phyloP scores from a whole-genome alignment of 202 grass and related monocot genomes.

The Eragrostis tef region DNA sequence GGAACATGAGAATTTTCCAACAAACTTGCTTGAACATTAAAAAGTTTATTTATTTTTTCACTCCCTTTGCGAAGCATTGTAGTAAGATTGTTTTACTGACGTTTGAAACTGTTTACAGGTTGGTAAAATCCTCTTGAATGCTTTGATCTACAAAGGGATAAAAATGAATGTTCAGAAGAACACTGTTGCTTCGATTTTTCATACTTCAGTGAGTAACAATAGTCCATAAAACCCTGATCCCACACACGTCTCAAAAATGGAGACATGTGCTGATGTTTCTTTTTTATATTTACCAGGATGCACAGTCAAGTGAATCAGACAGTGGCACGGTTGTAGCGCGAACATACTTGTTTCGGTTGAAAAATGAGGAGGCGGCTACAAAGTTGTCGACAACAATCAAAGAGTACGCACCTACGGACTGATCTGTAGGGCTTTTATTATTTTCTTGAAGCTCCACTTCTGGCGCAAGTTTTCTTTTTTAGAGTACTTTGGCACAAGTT shows the following conservation, averaged over 20 bases:
- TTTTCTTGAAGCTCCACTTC: not conserved
- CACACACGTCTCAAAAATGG: not conserved
- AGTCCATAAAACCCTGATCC: not conserved
- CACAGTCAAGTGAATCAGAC: constrained; percentile 40
- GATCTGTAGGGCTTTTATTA: constrained; percentile 21
- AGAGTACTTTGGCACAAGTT: constrained; percentile 18
- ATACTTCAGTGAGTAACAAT: constrained; percentile 69
- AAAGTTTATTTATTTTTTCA: not conserved
- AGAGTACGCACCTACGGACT: constrained; percentile 69
- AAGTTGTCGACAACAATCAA: constrained; percentile 71
- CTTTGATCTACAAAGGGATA: constrained; percentile 91
- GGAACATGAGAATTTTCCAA: not conserved
- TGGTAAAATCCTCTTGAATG: constrained; percentile 89
- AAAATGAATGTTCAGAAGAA: constrained; percentile 95
- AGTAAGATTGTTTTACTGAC: constrained; percentile 46
- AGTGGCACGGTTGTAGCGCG: constrained; percentile 51
- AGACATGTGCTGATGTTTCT: not conserved
- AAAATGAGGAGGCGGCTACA: constrained; percentile 69
- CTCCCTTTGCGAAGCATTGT: not conserved
- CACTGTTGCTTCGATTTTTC: constrained; percentile 87
- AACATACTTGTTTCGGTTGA: constrained; percentile 71
- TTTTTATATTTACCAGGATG: constrained; percentile 52
- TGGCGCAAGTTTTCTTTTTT: constrained; percentile 30
- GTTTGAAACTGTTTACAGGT: constrained; percentile 58
- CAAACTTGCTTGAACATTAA: constrained; percentile 2